Evolutionary conservation across 257 asterid species (phyloP), one percentile per base, ranked within the genome.

Genomic region (Forsythia suspensa): DNA sequence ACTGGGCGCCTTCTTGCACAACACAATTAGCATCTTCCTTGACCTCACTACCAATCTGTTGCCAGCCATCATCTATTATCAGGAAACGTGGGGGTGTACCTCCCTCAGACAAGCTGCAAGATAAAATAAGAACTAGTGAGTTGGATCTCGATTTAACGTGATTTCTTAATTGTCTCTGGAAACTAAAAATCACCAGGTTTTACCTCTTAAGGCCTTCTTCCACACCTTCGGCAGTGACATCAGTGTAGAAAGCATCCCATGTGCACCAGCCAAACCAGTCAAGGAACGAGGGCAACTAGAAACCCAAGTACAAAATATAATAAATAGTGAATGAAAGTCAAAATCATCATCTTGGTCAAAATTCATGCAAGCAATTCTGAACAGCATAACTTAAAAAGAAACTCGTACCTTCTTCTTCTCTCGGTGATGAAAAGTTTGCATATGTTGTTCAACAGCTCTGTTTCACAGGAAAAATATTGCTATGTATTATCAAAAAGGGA

Each of bases 211-310:
- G 92, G 76, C 98, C 99, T 84, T 93, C 90, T 75, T 91, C 98
- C 24, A 95, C 98, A 8, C 98, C 98, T 84, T 95, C 99, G 29
- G 98, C 98, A 37, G 99, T 95, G 85, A 95, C 99, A 79, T 91
- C 97, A 39, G 99, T 95, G 87, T 95, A 95, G 83, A 95, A 95
- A 80, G 99, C 99, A 89, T 95, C 99, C 99, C 99, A 95, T 11
- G 99, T 95, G 84, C 99, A 95, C 99, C 99, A 95, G 67, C 99
- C 99, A 75, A 95, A 92, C 99, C 99, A 95, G 88, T 95, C 97
- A 34, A 95, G 84, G 70, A 90, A 85, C 9, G 91, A 87, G 44
- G 99, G 99, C 80, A 95, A 61, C 99, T 95, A 78, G 72, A 83
- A 0, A 59, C 76, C 9, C 65, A 71, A 55, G 66, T 41, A 68